Evolutionary conservation across 2,329 filamentous ascomycete genomes (phyloP).

Genomic region (Colletotrichum echinochloae): DNA sequence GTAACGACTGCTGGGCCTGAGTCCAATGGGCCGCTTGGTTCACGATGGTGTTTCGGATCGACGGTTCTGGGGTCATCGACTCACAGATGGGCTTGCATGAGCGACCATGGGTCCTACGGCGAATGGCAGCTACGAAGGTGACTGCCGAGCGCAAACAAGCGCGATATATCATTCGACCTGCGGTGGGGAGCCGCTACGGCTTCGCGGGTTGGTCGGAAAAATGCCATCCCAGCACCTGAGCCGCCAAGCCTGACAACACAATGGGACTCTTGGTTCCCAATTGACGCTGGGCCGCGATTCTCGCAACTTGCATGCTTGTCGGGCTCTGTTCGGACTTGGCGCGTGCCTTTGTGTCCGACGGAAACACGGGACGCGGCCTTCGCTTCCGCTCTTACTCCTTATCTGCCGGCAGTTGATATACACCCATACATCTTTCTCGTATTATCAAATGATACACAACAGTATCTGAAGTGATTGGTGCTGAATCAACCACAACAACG

Average conservation of each 20-base stretch:
- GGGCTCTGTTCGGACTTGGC: neutral
- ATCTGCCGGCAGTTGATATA: neutral
- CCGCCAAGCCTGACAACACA: neutral
- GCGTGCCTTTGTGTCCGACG: neutral
- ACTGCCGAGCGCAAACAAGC: conserved; percentile 4
- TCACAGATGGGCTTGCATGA: conserved; percentile 11
- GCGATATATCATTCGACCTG: neutral
- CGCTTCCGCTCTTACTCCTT: neutral
- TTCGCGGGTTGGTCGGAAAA: neutral
- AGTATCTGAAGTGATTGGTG: neutral
- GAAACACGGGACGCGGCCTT: neutral
- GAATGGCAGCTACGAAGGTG: neutral
- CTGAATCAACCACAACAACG: neutral
- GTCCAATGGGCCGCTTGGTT: no score
- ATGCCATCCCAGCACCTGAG: neutral
- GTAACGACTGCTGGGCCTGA: neutral
- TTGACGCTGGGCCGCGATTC: neutral
- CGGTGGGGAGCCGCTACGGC: neutral
- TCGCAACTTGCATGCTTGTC: no score
- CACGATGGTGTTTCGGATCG: no score
- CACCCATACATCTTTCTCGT: neutral
- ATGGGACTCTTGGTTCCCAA: neutral
- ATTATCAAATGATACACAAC: neutral
- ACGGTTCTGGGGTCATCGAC: neutral
- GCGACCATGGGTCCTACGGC: rapidly evolving